Base-by-base conservation (phyloP, 768 basidiomycete genomes). In the Boletales sp. region DNA sequence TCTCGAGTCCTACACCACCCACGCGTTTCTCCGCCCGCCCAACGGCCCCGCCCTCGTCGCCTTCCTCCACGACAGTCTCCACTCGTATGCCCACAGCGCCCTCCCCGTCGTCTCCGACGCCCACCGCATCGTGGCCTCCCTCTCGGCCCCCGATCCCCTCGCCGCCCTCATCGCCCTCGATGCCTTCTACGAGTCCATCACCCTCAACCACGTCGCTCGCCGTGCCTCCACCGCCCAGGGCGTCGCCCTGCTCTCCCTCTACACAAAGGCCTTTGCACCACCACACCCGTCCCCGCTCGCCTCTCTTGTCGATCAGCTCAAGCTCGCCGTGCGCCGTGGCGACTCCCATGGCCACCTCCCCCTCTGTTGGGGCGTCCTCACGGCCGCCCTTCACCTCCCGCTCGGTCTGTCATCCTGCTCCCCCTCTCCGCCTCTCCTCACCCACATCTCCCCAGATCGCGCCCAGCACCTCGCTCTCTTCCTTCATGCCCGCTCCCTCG, bases 141-240 rank as follows among this genome's bases (percentile, higher is more conserved):
- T 54, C 56, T 21, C 21, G 4, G 32, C 40, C 48, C 41, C 54
- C 5, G 57, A 56, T 18, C 62, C 72, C 0, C 56, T 88, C n/a
- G 57, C 59, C 5, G 59, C 68, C 5, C 72, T 94, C 32, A 57
- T 61, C 4, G 69, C 70, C 13, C 70, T 96, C 32, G 95, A 97
- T 61, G 75, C 75, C 9, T 72, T 88, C 18, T 93, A 92, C 68
- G 90, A 98, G 41, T 66, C 80, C 31, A 90, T 89, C 79, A 87
- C 90, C 0, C 79, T 96, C 45, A 98, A 95, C 62, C 90, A 95
- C 64, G 84, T 96, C 55, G 79, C 91, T 2, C 74, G 87, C 28
- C 78, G 96, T 12, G 92, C 94, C 30, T 94, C 92, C 31, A 87
- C 81, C 48, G 78, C 94, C 6, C 96, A 99, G 66, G 96, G 96